Evolutionary conservation across 2,329 filamentous ascomycete genomes (phyloP).

Genomic region (Hypocreales sp.): DNA sequence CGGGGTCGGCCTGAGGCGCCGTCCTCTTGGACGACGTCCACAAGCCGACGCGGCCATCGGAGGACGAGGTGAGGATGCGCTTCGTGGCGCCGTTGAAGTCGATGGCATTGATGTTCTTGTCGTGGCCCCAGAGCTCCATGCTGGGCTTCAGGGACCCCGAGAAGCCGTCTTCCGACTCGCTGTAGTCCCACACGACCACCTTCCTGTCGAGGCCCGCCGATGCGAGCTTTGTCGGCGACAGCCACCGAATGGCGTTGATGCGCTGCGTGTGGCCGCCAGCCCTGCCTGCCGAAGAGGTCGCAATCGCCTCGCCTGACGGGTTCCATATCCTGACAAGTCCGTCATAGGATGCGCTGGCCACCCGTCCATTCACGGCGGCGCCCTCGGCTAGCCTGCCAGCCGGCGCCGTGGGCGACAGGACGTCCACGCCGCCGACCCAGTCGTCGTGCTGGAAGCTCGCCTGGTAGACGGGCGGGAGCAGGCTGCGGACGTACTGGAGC

Average conservation of each 20-base stretch:
- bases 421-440: slow-evolving; percentile 82
- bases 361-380: slow-evolving; percentile 27
- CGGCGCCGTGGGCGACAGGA: slow-evolving; percentile 52
- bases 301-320: slow-evolving; percentile 69
- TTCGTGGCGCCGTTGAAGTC: slow-evolving; percentile 58
- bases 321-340: slow-evolving; percentile 83
- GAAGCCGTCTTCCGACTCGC: slow-evolving; percentile 45
- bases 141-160: slow-evolving; percentile 51
- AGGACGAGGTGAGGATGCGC: slow-evolving; percentile 71
- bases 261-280: slow-evolving; percentile 62
- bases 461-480: slow-evolving; percentile 78
- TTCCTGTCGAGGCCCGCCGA: slow-evolving; percentile 76
- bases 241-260: slow-evolving; percentile 70
- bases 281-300: slow-evolving; percentile 51
- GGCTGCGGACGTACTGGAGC: slow-evolving; percentile 83
- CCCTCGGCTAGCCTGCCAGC: slow-evolving; percentile 32
- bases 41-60: slow-evolving; percentile 71
- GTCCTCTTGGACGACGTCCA: slow-evolving; percentile 73
- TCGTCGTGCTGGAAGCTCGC: slow-evolving; percentile 94
- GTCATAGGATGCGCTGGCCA: slow-evolving; percentile 90
- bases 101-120: slow-evolving; percentile 55
- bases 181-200: slow-evolving; percentile 80
- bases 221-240: slow-evolving; percentile 63
- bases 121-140: slow-evolving; percentile 75
- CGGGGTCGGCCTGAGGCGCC: slow-evolving; percentile 56